phyloP scores from a whole-genome alignment of 2,329 filamentous ascomycete genomes.

The Aspergillus fischeri region DNA sequence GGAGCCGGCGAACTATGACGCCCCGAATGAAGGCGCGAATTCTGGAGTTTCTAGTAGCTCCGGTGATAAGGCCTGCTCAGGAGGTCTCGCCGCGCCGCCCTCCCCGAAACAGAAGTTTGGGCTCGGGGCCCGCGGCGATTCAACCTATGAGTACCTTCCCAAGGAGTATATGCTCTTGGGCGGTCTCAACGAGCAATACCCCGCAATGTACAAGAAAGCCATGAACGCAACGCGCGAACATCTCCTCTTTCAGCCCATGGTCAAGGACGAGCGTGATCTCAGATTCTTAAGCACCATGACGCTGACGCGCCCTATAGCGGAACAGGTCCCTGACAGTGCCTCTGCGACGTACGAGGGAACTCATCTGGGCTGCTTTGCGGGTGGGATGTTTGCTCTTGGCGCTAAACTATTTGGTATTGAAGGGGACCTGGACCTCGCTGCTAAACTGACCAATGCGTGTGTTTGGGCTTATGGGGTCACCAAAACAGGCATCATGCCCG shows the following conservation, averaged over 20 bases:
- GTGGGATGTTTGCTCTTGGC: constrained; percentile 60
- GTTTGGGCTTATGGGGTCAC: constrained; percentile 60
- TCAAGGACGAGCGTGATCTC: constrained; percentile 37
- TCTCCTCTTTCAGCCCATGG: constrained; percentile 45
- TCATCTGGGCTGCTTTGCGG: constrained; percentile 58
- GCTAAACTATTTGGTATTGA: constrained; percentile 54
- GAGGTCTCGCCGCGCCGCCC: constrained; percentile 36
- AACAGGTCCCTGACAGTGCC: constrained; percentile 22
- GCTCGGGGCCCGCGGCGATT: constrained; percentile 45
- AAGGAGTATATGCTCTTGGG: constrained; percentile 47
- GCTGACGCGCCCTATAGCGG: constrained; percentile 13
- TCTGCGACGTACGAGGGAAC: constrained; percentile 47
- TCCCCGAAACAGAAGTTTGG: constrained; percentile 36
- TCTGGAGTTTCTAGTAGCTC: constrained; percentile 2
- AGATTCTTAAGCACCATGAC: constrained; percentile 37
- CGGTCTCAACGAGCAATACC: constrained; percentile 41
- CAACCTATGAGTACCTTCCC: constrained; percentile 49
- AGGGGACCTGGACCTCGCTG: constrained; percentile 52
- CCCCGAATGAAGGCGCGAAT: not conserved
- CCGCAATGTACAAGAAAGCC: constrained; percentile 41
- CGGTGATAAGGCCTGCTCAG: constrained; percentile 30
- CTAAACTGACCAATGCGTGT: constrained; percentile 57
- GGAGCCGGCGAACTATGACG: constrained; percentile 25
- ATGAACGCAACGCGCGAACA: constrained; percentile 37
- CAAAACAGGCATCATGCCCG: constrained; percentile 59